These are phyloP conservation scores for Sophora flavescens DNA, from an alignment of 306 rosid genomes.

Conservation along the genomic window DNA sequence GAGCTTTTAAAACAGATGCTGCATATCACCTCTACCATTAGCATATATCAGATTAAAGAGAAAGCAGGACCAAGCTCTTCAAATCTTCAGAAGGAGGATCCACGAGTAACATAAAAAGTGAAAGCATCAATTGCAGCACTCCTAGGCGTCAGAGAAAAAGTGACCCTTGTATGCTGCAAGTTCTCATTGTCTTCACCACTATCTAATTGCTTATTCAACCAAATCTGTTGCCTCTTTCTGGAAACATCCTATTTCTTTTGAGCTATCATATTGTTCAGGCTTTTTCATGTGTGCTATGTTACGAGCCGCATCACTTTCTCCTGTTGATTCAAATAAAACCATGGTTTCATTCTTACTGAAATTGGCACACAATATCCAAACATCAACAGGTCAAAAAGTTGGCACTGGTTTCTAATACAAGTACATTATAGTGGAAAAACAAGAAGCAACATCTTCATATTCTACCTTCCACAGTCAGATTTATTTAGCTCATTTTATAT, in stretches of 20 bases:
- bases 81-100: no score
- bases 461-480: background rate
- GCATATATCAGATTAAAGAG: no score
- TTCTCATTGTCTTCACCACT: background rate
- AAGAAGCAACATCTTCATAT: conserved; percentile 22
- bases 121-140: no score
- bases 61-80: no score
- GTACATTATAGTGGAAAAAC: conserved; percentile 26
- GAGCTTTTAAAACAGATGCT: no score
- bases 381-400: no score
- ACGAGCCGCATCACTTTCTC: conserved; percentile 7
- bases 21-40: no score
- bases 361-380: no score
- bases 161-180: background rate
- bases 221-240: conserved; percentile 12
- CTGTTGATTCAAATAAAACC: conserved; percentile 4
- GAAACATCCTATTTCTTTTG: conserved; percentile 19
- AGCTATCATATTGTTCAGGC: conserved; percentile 22
- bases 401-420: no score
- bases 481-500: no score
- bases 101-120: no score
- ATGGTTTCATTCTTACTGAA: conserved; percentile 25
- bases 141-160: no score
- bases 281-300: conserved; percentile 11
- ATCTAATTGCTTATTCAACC: conserved; percentile 18